These are phyloP conservation scores for Hirschfeldia incana DNA, from an alignment of 345 rosid genomes.

Conservation along the genomic window DNA sequence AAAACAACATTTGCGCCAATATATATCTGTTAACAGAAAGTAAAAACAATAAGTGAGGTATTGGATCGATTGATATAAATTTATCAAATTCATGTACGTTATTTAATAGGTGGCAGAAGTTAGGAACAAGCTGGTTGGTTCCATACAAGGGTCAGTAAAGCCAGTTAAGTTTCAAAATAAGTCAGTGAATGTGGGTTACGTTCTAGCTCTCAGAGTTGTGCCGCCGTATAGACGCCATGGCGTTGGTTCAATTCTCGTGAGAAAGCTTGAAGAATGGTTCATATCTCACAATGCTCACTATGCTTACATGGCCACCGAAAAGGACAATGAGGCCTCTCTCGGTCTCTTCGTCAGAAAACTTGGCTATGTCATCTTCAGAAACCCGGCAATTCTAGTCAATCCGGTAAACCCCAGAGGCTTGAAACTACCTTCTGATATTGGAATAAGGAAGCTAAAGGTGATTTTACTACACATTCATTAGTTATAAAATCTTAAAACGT, in stretches of 20 bases:
- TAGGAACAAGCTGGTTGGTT: slow-evolving; percentile 62
- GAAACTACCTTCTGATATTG: slow-evolving; percentile 41
- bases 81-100: neutral
- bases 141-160: slow-evolving; percentile 78
- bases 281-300: slow-evolving; percentile 49
- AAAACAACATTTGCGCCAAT: neutral
- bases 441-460: slow-evolving; percentile 47
- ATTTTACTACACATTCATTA: slow-evolving; percentile 9
- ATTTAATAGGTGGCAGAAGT: slow-evolving; percentile 58
- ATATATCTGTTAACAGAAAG: neutral
- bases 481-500: neutral
- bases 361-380: slow-evolving; percentile 54
- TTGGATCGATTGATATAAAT: neutral
- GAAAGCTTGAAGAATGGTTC: slow-evolving; percentile 76
- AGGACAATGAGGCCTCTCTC: slow-evolving; percentile 66
- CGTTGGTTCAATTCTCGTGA: slow-evolving; percentile 55
- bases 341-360: slow-evolving; percentile 54
- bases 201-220: slow-evolving; percentile 63
- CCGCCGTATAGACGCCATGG: slow-evolving; percentile 61
- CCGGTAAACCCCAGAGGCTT: slow-evolving; percentile 49
- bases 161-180: slow-evolving; percentile 46
- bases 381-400: slow-evolving; percentile 64
- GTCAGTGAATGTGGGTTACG: slow-evolving; percentile 60
- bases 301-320: slow-evolving; percentile 83
- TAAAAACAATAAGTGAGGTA: neutral